Evolutionary conservation across 495 filamentous ascomycete species (phyloP), one percentile per base, ranked within the genome.

Genomic region (Neurospora intermedia): DNA sequence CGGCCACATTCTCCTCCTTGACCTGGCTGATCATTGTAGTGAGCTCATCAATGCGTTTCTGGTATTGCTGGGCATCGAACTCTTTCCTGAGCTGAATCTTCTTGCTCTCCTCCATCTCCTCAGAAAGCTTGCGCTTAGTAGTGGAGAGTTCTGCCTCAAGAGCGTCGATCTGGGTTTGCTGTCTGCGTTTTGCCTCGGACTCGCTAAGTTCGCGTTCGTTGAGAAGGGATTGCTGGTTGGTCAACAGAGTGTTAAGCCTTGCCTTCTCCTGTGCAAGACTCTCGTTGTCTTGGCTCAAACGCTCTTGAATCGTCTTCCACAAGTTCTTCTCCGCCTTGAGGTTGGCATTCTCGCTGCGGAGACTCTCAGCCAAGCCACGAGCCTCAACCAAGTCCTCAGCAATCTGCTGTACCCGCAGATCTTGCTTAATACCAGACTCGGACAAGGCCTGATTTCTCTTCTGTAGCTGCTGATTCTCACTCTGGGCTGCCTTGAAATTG

Each of bases 351-450:
- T 98, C 96, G 66, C 91, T 93, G 27, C 94, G 92, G 82, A 98
- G 87, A 76, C 93, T 94, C 76, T 99, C 95, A 11, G 90, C 83
- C 43, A 95, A 80, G 73, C 89, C 91, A 76, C 91, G 91, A 1
- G 91, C 89, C 79, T 97, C 96, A 10, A 98, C 89, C 0, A 98
- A 86, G 76, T 99, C 95, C 82, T 99, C 96, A 0, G 93, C 92
- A 66, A 93, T 91, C 81, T 97, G 93, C 76, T 98, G 96, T 15
- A 91, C 95, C 46, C 88, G 89, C 43, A 97, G 82, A 73, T 99
- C 96, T 76, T 97, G 94, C 78, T 93, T 95, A 31, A 93, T 93
- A 15, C 93, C 91, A 54, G 87, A 89, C 75, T 98, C 95, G 0
- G 92, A 89, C 72, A 96, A 81, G 5, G 84, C 80, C 71, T 93